These are phyloP conservation scores for Candida coquimbonensis DNA, from an alignment of 805 yeast species.

Conservation along the genomic window DNA sequence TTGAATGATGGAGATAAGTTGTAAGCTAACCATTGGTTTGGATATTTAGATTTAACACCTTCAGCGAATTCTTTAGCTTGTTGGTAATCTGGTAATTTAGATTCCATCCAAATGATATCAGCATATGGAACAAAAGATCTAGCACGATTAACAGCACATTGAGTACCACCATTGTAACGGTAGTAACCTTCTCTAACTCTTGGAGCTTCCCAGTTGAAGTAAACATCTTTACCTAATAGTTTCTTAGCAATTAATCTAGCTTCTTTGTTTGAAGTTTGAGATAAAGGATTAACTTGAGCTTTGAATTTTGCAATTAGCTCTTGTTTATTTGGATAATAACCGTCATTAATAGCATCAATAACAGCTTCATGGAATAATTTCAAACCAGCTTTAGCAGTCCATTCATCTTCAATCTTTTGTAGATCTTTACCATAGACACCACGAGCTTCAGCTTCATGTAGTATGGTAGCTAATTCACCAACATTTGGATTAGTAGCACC, in stretches of 20 bases:
- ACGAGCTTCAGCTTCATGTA: constrained; percentile 71
- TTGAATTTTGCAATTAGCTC: constrained; percentile 59
- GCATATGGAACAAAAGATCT: constrained; percentile 93
- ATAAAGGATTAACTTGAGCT: constrained; percentile 63
- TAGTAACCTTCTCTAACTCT: constrained; percentile 96
- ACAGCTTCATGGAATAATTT: constrained; percentile 91
- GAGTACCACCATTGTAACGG: constrained; percentile 93
- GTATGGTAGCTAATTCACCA: constrained; percentile 65
- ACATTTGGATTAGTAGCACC: constrained; percentile 86
- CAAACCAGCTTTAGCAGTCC: constrained; percentile 78
- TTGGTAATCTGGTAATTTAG: constrained; percentile 84
- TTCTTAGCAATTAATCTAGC: constrained; percentile 71
- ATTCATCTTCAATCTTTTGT: constrained; percentile 68
- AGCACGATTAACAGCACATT: constrained; percentile 95
- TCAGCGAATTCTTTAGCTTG: constrained; percentile 94
- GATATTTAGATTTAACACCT: constrained; percentile 75
- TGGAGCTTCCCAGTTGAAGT: constrained; percentile 92
- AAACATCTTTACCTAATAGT: constrained; percentile 73
- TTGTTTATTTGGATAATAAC: constrained; percentile 52
- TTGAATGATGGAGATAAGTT: constrained; percentile 96
- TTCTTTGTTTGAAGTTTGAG: constrained; percentile 69
- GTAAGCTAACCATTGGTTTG: constrained; percentile 94
- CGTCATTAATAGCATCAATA: constrained; percentile 65
- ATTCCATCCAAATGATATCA: constrained; percentile 97
- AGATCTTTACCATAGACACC: constrained; percentile 71